Percentiles rank a stretch among this genome's conserved stretches.
phyloP scores from a whole-genome alignment of 495 filamentous ascomycete genomes.

The Tuber umbilicatum region DNA sequence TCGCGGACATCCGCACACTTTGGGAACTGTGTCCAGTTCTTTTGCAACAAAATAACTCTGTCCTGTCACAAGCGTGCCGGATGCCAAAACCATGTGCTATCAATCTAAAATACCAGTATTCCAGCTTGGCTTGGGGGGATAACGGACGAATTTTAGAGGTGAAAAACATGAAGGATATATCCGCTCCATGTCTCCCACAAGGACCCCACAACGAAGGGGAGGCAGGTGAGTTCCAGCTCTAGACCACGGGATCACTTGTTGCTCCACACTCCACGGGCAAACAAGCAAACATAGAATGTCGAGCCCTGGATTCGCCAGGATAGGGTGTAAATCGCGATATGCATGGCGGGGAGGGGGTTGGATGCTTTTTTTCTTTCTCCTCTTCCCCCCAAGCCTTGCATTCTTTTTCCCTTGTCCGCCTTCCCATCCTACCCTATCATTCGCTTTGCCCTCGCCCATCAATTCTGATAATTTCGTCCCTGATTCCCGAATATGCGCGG shows the following conservation, averaged over 20 bases:
- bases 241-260: not conserved
- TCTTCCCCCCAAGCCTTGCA: not conserved
- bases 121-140: not conserved
- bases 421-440: constrained; percentile 7
- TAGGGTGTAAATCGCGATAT: not conserved
- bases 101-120: not conserved
- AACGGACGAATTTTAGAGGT: not conserved
- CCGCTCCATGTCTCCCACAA: not conserved
- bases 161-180: not conserved
- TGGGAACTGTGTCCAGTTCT: not conserved
- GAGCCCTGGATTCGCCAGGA: not conserved
- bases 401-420: constrained; percentile 1
- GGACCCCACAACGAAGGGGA: not conserved
- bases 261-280: not conserved
- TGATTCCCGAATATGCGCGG: constrained; percentile 30
- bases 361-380: not conserved
- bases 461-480: constrained; percentile 18
- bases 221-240: not conserved
- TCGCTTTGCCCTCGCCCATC: constrained; percentile 6
- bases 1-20: not conserved
- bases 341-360: not conserved
- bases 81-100: not conserved
- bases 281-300: not conserved
- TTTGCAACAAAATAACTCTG: not conserved
- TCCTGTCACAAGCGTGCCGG: not conserved